phyloP scores from a whole-genome alignment of 2,329 filamentous ascomycete genomes.

The Diaporthe ilicicola region DNA sequence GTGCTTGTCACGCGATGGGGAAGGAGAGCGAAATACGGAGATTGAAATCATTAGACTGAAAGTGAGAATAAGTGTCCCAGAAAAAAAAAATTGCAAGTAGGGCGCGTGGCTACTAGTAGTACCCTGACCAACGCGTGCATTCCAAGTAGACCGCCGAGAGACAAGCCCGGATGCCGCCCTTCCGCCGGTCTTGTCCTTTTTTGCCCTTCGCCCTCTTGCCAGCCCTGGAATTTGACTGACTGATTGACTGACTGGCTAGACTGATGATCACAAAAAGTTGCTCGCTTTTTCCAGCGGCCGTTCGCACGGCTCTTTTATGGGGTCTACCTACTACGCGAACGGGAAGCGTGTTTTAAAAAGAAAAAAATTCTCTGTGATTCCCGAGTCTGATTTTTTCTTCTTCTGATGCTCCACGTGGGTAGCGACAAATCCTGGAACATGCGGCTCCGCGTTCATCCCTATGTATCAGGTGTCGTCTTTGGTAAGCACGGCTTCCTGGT shows the following conservation, averaged over 20 bases:
- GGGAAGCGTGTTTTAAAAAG: not conserved
- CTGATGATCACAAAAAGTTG: not conserved
- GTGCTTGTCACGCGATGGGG: not conserved
- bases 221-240: no score
- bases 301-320: slow-evolving; percentile 26
- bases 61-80: not conserved
- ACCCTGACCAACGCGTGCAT: not conserved
- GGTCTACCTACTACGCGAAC: no score
- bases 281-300: slow-evolving; percentile 13
- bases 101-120: not conserved
- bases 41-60: not conserved
- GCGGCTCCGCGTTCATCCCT: slow-evolving; percentile 23
- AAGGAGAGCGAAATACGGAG: not conserved
- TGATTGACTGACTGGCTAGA: not conserved
- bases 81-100: not conserved
- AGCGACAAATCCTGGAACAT: slow-evolving; percentile 8
- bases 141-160: not conserved
- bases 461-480: slow-evolving; percentile 7
- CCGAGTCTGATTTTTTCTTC: slow-evolving; percentile 1
- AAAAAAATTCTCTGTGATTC: slow-evolving; percentile 1
- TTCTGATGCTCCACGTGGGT: not conserved
- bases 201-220: not conserved
- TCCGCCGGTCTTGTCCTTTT: not conserved
- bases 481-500: not conserved
- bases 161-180: slow-evolving; percentile 2